Percentiles rank a stretch among this genome's conserved stretches.
These are phyloP conservation scores for Crithidia bombi DNA, from an alignment of 208 protist genomes.

Conservation along the genomic window DNA sequence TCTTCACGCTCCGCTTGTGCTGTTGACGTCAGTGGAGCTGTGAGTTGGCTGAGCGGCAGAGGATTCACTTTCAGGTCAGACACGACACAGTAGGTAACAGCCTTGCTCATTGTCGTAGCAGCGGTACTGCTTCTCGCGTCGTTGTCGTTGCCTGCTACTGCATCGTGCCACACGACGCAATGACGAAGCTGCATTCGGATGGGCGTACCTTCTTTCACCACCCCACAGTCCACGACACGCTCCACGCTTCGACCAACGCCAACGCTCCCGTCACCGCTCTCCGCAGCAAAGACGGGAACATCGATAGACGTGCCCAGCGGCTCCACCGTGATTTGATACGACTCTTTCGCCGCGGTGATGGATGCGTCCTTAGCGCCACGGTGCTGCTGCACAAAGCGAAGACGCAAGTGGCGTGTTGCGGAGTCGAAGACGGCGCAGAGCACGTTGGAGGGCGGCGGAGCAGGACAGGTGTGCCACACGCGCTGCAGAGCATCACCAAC, in stretches of 20 bases:
- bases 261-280: neutral
- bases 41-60: neutral
- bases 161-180: neutral
- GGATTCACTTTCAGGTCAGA: neutral
- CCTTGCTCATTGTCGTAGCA: neutral
- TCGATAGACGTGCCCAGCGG: conserved; percentile 1
- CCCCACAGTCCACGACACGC: conserved; percentile 17
- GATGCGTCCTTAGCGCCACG: neutral
- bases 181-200: conserved; percentile 5
- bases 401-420: conserved; percentile 10
- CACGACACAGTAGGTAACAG: conserved; percentile 13
- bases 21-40: too few species aligned
- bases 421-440: conserved; percentile 21
- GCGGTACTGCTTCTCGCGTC: neutral
- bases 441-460: neutral
- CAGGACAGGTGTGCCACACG: conserved; percentile 12
- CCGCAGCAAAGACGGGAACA: neutral
- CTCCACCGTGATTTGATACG: conserved; percentile 6
- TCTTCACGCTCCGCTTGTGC: too few species aligned
- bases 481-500: neutral
- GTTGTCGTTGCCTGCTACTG: neutral
- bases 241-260: neutral
- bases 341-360: neutral
- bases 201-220: neutral
- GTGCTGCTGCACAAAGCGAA: conserved; percentile 5